These are phyloP conservation scores for Russula virescens DNA, from an alignment of 768 basidiomycete genomes.

Conservation along the genomic window DNA sequence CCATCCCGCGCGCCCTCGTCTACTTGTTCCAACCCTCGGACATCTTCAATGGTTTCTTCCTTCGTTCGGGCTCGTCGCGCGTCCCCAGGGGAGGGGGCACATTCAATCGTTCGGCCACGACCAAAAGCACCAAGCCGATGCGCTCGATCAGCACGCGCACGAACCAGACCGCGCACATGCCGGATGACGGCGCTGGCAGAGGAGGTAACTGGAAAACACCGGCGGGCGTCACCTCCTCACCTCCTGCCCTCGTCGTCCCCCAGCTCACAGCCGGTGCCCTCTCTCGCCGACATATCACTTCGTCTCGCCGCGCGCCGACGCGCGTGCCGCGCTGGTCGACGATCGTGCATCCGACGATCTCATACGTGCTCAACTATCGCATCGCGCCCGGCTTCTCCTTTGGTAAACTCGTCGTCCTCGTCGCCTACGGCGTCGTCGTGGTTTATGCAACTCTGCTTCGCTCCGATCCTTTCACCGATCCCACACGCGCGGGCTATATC, in stretches of 20 bases:
- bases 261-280: too few species aligned
- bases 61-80: slow-evolving; percentile 3
- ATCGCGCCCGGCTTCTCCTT: slow-evolving; percentile 35
- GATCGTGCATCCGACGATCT: slow-evolving; percentile 31
- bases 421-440: slow-evolving; percentile 34
- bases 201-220: not conserved
- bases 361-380: slow-evolving; percentile 31
- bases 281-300: too few species aligned
- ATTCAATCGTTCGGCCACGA: slow-evolving; percentile 13
- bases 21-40: slow-evolving; percentile 20
- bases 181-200: not conserved
- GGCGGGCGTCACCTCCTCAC: not conserved
- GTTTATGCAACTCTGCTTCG: slow-evolving; percentile 34
- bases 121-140: not conserved
- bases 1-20: slow-evolving; percentile 22
- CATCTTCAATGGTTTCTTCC: slow-evolving; percentile 17
- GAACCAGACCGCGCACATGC: not conserved
- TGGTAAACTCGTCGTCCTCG: slow-evolving; percentile 35
- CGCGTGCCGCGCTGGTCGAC: slow-evolving; percentile 37
- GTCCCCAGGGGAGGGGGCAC: slow-evolving; percentile 11
- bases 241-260: not conserved
- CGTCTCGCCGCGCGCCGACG: slow-evolving; percentile 25
- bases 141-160: slow-evolving; percentile 1
- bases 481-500: slow-evolving; percentile 33
- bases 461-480: slow-evolving; percentile 34